Evolutionary conservation across 306 rosid genomes (phyloP), one percentile per base, ranked within the genome.

Genomic region (Prosopis cineraria): DNA sequence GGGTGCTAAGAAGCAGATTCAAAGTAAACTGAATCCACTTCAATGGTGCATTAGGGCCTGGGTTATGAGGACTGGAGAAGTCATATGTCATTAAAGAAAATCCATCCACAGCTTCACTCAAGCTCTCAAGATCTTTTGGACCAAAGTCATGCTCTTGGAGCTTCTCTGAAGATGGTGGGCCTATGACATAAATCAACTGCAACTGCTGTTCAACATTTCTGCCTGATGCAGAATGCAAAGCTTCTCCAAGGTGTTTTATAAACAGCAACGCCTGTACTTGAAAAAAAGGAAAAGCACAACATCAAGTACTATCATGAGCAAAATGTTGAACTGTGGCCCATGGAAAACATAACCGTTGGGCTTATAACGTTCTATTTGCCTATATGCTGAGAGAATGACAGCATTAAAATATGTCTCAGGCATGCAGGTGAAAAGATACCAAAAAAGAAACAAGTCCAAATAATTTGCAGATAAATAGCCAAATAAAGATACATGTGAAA

Each of bases 41-140:
- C 78, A 95, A 76, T 75, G 99, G 99, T 60, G 99, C 99, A 88
- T 93, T 95, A 48, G 99, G 98, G 74, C 97, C 99, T 31, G 99
- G 99, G 74, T 81, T 91, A 24, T 84, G 94, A 77, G 94, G 91
- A 85, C 88, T 85, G 2, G 97, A 93, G 89, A 91, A 95, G 85
- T 95, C 99, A 56, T 95, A 93, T 31, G 91, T 95, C 98, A 95
- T 95, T 53, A 93, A 88, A 2, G 99, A 95, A 85, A 90, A 93
- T 64, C 93, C 98, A 86, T 93, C 98, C 76, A 93, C 98, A 79
- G 79, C 89, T 68, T 85, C 86, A 71, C 84, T 82, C 84, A 95
- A 70, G 78, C 80, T 85, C 82, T 62, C 89, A 72, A 95, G 90
- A 87, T 95, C 99, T 71, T 88, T 81, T 16, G 93, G 93, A 80